Conservation (phyloP, 2,329 filamentous ascomycete genomes). For the Bertia moriformis region DNA sequence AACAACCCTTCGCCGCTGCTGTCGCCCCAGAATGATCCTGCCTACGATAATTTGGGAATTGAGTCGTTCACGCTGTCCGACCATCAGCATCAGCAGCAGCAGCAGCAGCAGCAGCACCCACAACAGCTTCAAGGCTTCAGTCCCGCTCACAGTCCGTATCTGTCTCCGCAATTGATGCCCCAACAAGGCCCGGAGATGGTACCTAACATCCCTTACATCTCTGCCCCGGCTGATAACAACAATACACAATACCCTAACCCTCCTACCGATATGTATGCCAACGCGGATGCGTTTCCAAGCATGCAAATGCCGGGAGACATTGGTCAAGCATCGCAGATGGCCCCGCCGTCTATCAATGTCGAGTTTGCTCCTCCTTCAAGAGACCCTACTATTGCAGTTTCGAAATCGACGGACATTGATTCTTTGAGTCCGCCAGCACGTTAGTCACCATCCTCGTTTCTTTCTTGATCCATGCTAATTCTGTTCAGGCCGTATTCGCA, state of each 20-base stretch:
- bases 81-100: constrained; percentile 30
- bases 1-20: constrained; percentile 69
- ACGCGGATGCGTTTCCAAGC: too few relatives aligned
- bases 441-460: constrained; percentile 16
- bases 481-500: constrained; percentile 15
- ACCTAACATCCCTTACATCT: constrained; percentile 27
- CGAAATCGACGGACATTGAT: constrained; percentile 53
- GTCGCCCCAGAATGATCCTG: constrained; percentile 48
- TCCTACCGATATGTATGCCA: constrained; percentile 26
- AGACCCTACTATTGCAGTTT: constrained; percentile 50
- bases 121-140: constrained; percentile 63
- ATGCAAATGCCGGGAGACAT: constrained; percentile 34
- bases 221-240: constrained; percentile 25
- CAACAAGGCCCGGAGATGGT: constrained; percentile 35
- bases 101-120: too few relatives aligned
- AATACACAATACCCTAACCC: constrained; percentile 22
- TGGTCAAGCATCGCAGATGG: constrained; percentile 60
- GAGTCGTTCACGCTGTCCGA: constrained; percentile 70
- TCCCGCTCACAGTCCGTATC: constrained; percentile 60
- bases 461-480: constrained; percentile 15
- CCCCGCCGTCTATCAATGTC: constrained; percentile 87
- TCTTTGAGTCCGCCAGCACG: constrained; percentile 71
- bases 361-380: constrained; percentile 69
- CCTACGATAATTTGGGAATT: constrained; percentile 65
- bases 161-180: constrained; percentile 45